Evolutionary conservation across 768 basidiomycete genomes (phyloP).

Genomic region (Rhodotorula babjevae): DNA sequence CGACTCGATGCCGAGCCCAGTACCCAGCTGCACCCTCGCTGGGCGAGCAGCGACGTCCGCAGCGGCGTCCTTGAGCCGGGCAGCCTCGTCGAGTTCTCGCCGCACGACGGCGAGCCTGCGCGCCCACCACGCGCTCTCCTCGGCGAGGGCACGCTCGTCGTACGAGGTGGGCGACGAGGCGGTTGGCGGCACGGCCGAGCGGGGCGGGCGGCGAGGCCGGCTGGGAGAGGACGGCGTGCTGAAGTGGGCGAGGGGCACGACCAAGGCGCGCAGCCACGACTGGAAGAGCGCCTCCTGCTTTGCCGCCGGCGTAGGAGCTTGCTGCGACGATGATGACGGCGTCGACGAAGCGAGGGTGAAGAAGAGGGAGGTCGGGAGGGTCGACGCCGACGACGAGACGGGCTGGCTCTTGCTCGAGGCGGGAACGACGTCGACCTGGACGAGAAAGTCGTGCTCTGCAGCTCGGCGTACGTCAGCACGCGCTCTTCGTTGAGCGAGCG

Average conservation of each 20-base stretch:
- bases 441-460: constrained; percentile 47
- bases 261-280: constrained; percentile 58
- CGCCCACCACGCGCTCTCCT: constrained; percentile 72
- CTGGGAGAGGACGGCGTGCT: neutral
- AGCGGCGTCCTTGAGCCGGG: too few species aligned
- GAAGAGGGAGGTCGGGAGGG: constrained; percentile 46
- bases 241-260: constrained; percentile 54
- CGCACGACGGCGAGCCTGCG: constrained; percentile 60
- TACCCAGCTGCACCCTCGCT: neutral
- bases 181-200: too few species aligned
- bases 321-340: neutral
- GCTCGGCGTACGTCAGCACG: neutral
- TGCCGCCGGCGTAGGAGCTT: neutral
- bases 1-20: neutral
- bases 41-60: neutral
- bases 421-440: constrained; percentile 57
- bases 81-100: constrained; percentile 28
- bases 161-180: too few species aligned
- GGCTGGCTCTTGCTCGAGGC: constrained; percentile 46
- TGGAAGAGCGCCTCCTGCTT: constrained; percentile 22
- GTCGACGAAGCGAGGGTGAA: constrained; percentile 42
- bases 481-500: too few species aligned
- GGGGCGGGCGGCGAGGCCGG: too few species aligned
- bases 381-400: constrained; percentile 22
- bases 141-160: constrained; percentile 53